Evolutionary conservation across 305 asterid species (phyloP).

Genomic region (Solanum chacoense): DNA sequence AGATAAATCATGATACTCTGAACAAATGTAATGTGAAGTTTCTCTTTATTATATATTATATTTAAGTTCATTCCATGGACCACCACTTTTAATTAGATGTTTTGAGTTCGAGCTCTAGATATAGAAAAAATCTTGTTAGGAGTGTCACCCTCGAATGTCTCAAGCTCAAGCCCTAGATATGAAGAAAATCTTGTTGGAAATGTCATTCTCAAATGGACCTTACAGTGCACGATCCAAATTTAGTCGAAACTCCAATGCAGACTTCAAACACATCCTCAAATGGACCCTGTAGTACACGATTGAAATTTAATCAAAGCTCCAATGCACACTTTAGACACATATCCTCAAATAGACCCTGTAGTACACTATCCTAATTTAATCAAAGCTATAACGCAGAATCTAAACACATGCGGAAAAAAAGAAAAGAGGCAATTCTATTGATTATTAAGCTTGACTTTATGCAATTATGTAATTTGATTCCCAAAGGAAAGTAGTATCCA

Average conservation of each 20-base stretch:
- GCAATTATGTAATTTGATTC: background rate
- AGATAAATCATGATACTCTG: background rate
- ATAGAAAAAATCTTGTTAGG: no score
- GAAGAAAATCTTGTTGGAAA: no score
- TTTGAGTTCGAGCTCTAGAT: background rate
- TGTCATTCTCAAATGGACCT: background rate
- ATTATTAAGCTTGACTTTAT: background rate
- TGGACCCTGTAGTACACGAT: no score
- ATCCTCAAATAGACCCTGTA: background rate
- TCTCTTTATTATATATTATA: background rate
- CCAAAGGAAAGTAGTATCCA: background rate
- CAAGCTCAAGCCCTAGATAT: background rate
- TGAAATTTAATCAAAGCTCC: background rate
- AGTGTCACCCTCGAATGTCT: background rate
- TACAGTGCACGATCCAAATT: fast-evolving
- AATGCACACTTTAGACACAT: no score
- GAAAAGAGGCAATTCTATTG: background rate
- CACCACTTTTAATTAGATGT: background rate
- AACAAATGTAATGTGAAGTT: background rate
- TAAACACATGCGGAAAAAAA: background rate
- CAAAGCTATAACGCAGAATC: background rate
- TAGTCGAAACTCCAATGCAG: no score
- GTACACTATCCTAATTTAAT: background rate
- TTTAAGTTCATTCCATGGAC: no score
- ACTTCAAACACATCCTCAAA: no score